These are phyloP conservation scores for Fusarium aywerte DNA, from an alignment of 2,329 filamentous ascomycete species.

Conservation along the genomic window DNA sequence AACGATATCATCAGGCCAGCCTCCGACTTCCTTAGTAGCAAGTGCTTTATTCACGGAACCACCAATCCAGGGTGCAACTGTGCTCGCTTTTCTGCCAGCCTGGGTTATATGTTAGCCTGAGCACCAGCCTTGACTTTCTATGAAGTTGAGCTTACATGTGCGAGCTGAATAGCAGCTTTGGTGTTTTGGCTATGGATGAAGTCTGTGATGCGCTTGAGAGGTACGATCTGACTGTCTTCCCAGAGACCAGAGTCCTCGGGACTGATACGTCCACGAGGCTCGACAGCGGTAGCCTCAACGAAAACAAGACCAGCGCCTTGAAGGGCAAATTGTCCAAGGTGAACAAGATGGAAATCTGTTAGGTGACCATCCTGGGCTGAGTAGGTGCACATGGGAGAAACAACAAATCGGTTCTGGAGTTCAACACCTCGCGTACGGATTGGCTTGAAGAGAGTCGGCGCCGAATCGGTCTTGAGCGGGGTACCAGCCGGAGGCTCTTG, in stretches of 20 bases:
- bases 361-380: conserved; percentile 71
- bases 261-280: conserved; percentile 82
- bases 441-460: conserved; percentile 67
- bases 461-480: conserved; percentile 52
- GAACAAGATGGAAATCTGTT: conserved; percentile 84
- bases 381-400: conserved; percentile 72
- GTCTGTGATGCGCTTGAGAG: conserved; percentile 75
- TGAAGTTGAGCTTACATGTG: conserved; percentile 62
- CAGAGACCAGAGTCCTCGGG: conserved; percentile 84
- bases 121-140: not conserved
- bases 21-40: conserved; percentile 63
- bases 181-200: conserved; percentile 83
- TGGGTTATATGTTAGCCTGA: not conserved
- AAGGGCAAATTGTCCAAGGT: conserved; percentile 81
- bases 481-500: conserved; percentile 64
- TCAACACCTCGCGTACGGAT: conserved; percentile 64
- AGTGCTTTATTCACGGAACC: conserved; percentile 59
- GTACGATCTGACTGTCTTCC: conserved; percentile 83
- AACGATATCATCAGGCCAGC: conserved; percentile 68
- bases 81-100: conserved; percentile 74
- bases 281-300: conserved; percentile 81
- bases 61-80: conserved; percentile 71
- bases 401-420: conserved; percentile 67
- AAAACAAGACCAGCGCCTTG: conserved; percentile 79
- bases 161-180: conserved; percentile 82